Conservation (phyloP, 192 early-diverging fungal genomes). For the Gaertneriomyces sp. region DNA sequence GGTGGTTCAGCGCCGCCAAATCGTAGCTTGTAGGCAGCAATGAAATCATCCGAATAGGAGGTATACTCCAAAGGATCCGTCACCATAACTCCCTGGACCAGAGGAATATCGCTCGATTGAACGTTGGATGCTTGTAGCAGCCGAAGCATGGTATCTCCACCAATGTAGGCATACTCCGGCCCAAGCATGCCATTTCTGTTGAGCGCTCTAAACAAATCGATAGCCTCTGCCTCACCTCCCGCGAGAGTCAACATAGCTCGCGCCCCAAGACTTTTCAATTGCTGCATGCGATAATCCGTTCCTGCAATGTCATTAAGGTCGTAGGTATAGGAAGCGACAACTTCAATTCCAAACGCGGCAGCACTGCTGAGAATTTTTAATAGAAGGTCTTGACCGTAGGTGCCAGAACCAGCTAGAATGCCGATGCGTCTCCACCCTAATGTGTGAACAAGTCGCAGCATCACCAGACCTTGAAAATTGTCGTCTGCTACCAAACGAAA, state of each 20-base stretch:
- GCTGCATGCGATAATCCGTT: not conserved
- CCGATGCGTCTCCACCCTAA: conserved; percentile 27
- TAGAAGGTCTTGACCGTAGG: conserved; percentile 15
- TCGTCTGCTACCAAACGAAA: conserved; percentile 40
- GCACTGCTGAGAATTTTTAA: not conserved
- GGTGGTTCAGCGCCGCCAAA: not conserved
- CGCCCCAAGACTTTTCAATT: conserved; percentile 15
- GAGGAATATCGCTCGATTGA: not conserved
- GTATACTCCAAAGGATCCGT: conserved; percentile 19
- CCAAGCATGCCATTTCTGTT: conserved; percentile 17
- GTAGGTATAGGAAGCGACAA: conserved; percentile 1
- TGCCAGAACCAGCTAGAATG: not conserved
- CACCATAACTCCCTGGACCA: conserved; percentile 11
- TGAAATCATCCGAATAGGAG: conserved; percentile 1
- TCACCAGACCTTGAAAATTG: conserved; percentile 30
- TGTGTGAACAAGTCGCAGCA: conserved; percentile 19
- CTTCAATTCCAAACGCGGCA: not conserved
- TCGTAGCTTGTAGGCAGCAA: not conserved
- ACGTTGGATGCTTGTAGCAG: not conserved
- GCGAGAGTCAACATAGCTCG: conserved; percentile 9
- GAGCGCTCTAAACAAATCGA: conserved; percentile 2
- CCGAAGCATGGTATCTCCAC: conserved; percentile 15
- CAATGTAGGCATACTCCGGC: conserved; percentile 21
- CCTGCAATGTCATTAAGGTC: conserved; percentile 3
- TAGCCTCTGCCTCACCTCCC: conserved; percentile 7